Base-by-base conservation (phyloP, 2,329 filamentous ascomycete species). In the Fusarium keratoplasticum region DNA sequence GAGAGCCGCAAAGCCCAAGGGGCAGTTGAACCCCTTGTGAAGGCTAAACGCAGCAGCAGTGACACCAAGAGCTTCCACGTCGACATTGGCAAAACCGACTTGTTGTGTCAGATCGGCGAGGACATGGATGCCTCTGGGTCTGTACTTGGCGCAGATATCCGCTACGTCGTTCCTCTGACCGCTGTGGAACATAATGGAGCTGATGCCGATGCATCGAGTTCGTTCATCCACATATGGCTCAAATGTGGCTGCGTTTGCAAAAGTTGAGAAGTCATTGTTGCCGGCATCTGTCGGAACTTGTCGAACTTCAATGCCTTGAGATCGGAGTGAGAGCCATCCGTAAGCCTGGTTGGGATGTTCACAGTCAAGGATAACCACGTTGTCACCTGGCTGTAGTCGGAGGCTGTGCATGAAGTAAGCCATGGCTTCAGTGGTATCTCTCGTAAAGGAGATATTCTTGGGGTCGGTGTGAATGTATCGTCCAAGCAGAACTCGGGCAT, bases 21-120 rank as follows among this genome's bases (percentile, higher is more conserved):
- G 81, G 33, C 76, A 80, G 62, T 76, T 77, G 18, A 83, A 76
- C 0, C 79, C 81, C 75, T 83, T 83, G 73, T 82, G 81, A 14
- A 81, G 59, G 5, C 76, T 77, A 44, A 82, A 82, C 0, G 80
- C 80, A 1, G 74, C 80, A 2, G 80, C 81, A 4, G 81, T 82
- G 1, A 80, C 70, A 6, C 76, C 76, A 4, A 77, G 35, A 0
- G 67, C 66, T 29, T 67, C 58, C 6, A 81, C 72, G 44, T 83
- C 78, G 20, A 83, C 66, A 3, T 61, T 59, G 0, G 76, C 67
- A 22, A 84, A 80, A 1, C 82, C 83, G 14, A 81, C 79, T 9
- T 81, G 79, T 67, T 82, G 81, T 2, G 81, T 80, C 4, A 79
- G 10, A 60, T 82, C 81, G 1, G 73, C 78, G 1, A 82, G 72